Conservation (phyloP, 2,329 filamentous ascomycete species). For the Teratosphaeria zuluensis region DNA sequence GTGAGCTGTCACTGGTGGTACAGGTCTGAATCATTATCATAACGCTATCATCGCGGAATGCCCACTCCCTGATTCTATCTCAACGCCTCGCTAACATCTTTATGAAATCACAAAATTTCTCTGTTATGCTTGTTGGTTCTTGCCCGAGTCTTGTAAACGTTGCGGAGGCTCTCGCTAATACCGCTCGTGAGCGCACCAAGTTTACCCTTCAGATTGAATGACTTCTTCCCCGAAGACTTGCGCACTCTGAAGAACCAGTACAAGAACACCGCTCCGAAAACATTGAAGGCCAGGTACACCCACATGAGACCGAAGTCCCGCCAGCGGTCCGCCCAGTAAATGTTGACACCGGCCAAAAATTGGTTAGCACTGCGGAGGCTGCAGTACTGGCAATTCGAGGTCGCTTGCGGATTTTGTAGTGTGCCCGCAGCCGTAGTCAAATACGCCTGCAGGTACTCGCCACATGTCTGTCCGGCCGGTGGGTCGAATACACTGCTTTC, state of each 20-base stretch:
- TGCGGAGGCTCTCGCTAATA: not conserved
- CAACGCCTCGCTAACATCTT: not conserved
- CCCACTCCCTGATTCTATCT: no score
- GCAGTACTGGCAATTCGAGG: constrained; percentile 42
- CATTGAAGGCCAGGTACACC: constrained; percentile 57
- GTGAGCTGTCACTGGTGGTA: no score
- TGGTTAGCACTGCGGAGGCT: constrained; percentile 35
- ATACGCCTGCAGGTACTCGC: constrained; percentile 36
- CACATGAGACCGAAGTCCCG: constrained; percentile 63
- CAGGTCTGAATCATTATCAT: no score
- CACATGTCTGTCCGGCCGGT: constrained; percentile 32
- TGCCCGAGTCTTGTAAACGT: constrained; percentile 1
- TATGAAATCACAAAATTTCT: not conserved
- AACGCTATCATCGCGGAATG: no score
- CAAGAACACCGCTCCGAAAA: constrained; percentile 46
- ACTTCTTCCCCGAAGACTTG: constrained; percentile 11
- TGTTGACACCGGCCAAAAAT: constrained; percentile 35
- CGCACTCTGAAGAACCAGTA: constrained; percentile 56
- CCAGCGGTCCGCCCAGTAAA: constrained; percentile 46
- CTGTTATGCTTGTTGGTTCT: constrained; percentile 4
- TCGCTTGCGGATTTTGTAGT: constrained; percentile 36
- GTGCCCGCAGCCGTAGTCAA: constrained; percentile 30
- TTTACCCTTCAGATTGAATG: not conserved
- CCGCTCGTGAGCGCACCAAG: not conserved
- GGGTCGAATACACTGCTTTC: constrained; percentile 36